phyloP scores from a whole-genome alignment of 75 land plant genomes.

The Gnetum montanum region DNA sequence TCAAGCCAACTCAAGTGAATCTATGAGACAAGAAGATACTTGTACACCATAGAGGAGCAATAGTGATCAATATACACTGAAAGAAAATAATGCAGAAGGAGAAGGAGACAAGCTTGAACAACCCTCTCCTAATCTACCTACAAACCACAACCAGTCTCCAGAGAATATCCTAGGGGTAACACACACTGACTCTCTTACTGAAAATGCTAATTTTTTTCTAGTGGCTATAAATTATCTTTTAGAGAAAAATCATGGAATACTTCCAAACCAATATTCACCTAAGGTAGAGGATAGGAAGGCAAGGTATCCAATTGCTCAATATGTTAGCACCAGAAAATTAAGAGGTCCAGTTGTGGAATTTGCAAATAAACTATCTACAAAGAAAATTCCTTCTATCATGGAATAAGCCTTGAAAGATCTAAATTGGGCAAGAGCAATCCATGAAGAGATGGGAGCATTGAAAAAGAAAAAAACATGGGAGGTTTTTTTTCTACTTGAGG shows the following conservation, averaged over 20 bases:
- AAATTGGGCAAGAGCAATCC: constrained; percentile 10
- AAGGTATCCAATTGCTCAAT: constrained; percentile 11
- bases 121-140: neutral
- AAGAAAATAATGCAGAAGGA: neutral
- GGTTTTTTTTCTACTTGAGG: neutral
- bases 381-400: neutral
- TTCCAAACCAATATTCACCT: constrained; percentile 4
- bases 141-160: neutral
- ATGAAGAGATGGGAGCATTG: constrained; percentile 22
- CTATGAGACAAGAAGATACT: neutral
- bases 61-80: neutral
- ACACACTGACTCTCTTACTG: neutral
- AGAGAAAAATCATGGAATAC: constrained; percentile 9
- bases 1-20: neutral
- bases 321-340: constrained; percentile 7
- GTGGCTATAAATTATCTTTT: constrained; percentile 7
- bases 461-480: constrained; percentile 17
- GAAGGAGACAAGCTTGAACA: neutral
- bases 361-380: neutral
- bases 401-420: constrained; percentile 9
- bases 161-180: neutral
- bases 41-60: neutral
- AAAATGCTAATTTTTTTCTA: constrained; percentile 2
- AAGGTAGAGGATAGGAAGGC: constrained; percentile 7
- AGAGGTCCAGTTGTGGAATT: neutral